Base-by-base conservation (phyloP, 768 basidiomycete species). In the Mycena vulgaris region DNA sequence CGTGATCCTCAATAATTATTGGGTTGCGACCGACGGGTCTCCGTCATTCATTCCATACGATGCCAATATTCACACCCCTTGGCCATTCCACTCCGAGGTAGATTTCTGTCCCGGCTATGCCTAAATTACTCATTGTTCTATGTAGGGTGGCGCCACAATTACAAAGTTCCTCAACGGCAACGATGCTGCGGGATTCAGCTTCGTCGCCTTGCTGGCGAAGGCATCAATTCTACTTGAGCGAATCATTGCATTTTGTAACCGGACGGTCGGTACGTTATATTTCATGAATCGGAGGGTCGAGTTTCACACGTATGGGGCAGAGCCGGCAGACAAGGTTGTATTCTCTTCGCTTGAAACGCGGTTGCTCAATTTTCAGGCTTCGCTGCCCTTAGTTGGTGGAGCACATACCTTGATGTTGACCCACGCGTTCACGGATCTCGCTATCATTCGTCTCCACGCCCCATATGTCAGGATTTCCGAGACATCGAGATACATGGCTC, bases 1-100 rank as follows among this genome's bases (percentile, higher is more conserved):
- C 1, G 68, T 80, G 2, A 77, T 82, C 17, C 74, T 88, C 52
- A 87, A 88, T 71, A 82, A 84, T 42, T 84, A 80, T 63, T 87
- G 85, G 84, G 78, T 83, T n/a, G 81, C 84, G 5, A 79, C 80
- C 1, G 80, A 84, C 31, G 84, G 83, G 37, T 80, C 16, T 66
- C 59, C 35, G 77, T 71, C 16, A 19, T 59, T 30, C 2, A 52
- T 71, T 27, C 48, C 61, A 6, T 62, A 51, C 19, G 28, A 42
- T 47, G 14, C 9, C 11, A 42, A 9, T n/a, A 48, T 71, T 19
- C 60, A 67, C 47, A 57, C 53, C 2, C 64, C 69, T 2, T 66
- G 59, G 65, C 59, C 59, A 9, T 13, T 31, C 1, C 42, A n/a
- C 5, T 10, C 48, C 14, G 31, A 53, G 49, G 62, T 52, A 23